Conservation (phyloP, 306 rosid genomes). For the Vicia villosa region DNA sequence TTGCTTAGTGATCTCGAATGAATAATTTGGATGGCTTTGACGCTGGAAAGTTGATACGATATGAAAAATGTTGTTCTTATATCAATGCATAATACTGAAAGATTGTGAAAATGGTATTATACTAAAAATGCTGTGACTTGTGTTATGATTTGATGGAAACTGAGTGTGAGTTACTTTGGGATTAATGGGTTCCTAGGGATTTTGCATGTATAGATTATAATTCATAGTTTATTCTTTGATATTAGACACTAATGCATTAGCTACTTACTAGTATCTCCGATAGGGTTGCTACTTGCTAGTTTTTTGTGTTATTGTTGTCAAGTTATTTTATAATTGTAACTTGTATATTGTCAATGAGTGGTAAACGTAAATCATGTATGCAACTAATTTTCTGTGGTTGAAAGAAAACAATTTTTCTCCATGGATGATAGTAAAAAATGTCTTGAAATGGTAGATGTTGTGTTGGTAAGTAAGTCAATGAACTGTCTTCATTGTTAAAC, state of each 20-base stretch:
- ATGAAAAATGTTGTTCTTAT: not conserved
- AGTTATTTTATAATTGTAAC: not conserved
- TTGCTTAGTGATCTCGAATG: constrained; percentile 30
- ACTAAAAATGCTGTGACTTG: not conserved
- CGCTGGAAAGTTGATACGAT: constrained; percentile 28
- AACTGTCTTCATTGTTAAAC: not conserved
- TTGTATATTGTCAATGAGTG: not conserved
- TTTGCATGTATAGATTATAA: constrained; percentile 1
- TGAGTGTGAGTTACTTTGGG: not conserved
- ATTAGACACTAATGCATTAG: not conserved
- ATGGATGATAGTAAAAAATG: not conserved
- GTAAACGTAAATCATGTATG: not conserved
- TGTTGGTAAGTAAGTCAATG: not conserved
- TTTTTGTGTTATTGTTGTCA: not conserved
- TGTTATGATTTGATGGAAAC: constrained; percentile 17
- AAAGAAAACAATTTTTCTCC: not conserved
- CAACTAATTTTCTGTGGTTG: constrained; percentile 6
- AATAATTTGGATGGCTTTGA: constrained; percentile 40
- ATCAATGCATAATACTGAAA: not conserved
- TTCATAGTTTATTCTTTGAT: not conserved
- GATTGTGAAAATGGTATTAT: constrained; percentile 6
- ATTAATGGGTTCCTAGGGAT: constrained; percentile 2
- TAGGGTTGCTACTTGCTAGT: not conserved
- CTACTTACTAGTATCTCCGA: not conserved
- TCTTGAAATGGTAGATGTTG: not conserved